Percentiles rank a stretch among this genome's conserved stretches.
These are phyloP conservation scores for Puccinellia tenuiflora DNA, from an alignment of 176 grass and related monocot genomes.

Conservation along the genomic window DNA sequence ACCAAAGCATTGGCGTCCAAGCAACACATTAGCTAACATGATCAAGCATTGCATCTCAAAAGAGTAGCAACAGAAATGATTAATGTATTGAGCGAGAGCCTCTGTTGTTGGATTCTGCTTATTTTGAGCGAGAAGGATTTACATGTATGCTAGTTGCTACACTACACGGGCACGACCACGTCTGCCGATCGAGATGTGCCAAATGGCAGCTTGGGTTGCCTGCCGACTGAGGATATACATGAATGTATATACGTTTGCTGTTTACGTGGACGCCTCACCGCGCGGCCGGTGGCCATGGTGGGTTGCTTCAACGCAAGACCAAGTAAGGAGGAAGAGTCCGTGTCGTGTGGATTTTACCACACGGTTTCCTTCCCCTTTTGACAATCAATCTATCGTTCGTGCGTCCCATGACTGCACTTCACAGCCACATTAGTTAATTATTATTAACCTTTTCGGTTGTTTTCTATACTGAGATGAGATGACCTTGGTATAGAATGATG, in stretches of 20 bases:
- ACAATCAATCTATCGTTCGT: background rate
- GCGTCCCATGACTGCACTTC: background rate
- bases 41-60: background rate
- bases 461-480: background rate
- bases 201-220: background rate
- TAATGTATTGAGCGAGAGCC: too few species aligned
- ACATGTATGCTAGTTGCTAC: background rate
- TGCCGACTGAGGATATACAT: too few species aligned
- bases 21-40: background rate
- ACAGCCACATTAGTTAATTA: background rate
- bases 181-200: background rate
- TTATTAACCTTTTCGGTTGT: background rate
- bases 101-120: background rate
- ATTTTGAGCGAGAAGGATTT: too few species aligned
- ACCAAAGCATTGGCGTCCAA: constrained; percentile 19
- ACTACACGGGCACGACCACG: background rate
- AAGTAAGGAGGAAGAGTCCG: background rate
- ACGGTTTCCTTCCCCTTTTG: background rate
- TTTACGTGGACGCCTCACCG: constrained; percentile 37
- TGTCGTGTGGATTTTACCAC: background rate
- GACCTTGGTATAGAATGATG: too few species aligned
- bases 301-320: constrained; percentile 31
- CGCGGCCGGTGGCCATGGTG: background rate
- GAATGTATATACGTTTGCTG: too few species aligned
- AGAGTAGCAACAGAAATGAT: background rate